phyloP scores from a whole-genome alignment of 1,284 basidiomycete species.

The Trichosporon sp. region DNA sequence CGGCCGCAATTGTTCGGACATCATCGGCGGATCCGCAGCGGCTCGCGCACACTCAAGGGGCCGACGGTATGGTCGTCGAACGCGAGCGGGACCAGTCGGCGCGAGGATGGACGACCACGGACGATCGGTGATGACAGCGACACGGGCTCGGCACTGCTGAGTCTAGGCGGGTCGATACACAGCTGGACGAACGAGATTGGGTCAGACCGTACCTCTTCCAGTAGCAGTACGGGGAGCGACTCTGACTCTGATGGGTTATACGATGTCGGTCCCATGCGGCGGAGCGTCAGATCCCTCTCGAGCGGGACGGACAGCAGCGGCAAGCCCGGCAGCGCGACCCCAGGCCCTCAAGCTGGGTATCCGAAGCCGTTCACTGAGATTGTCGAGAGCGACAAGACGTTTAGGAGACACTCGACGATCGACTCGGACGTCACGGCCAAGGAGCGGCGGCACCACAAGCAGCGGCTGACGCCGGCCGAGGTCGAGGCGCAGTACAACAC shows the following conservation, averaged over 20 bases:
- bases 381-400: slow-evolving; percentile 25
- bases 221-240: slow-evolving; percentile 24
- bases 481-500: slow-evolving; percentile 48
- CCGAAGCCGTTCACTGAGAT: slow-evolving; percentile 26
- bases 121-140: slow-evolving; percentile 7
- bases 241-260: slow-evolving; percentile 34
- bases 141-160: background rate
- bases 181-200: background rate
- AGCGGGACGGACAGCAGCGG: slow-evolving; percentile 15
- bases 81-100: slow-evolving; percentile 13
- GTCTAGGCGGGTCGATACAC: background rate
- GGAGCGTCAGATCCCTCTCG: slow-evolving; percentile 14
- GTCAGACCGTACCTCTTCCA: background rate
- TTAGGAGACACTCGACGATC: slow-evolving; percentile 20
- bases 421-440: slow-evolving; percentile 22
- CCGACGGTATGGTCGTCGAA: slow-evolving; percentile 22
- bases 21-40: slow-evolving; percentile 2
- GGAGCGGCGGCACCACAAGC: slow-evolving; percentile 9
- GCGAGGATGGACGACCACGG: background rate
- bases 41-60: slow-evolving; percentile 3
- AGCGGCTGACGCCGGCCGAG: background rate
- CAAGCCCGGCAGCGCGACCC: background rate
- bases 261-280: slow-evolving; percentile 22
- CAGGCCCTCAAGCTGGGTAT: background rate
- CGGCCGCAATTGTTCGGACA: slow-evolving; percentile 24